Evolutionary conservation across 441 rosid species (phyloP).

Genomic region (Eruca vesicaria): DNA sequence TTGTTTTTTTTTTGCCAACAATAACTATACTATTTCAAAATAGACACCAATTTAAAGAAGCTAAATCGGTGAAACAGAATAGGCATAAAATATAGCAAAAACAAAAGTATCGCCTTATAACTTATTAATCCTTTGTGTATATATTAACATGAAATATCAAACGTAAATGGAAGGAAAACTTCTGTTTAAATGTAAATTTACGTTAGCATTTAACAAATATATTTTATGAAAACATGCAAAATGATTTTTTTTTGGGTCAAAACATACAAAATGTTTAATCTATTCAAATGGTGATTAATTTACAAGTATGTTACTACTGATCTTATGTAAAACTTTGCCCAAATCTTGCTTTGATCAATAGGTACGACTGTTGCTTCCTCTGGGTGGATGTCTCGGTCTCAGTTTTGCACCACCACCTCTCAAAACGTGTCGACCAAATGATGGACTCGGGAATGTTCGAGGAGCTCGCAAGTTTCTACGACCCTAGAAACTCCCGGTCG

Average conservation of each 20-base stretch:
- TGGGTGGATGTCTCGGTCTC: constrained; percentile 65
- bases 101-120: not conserved
- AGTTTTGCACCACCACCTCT: constrained; percentile 42
- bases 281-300: too few species aligned
- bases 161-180: not conserved
- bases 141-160: not conserved
- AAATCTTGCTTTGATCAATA: constrained; percentile 26
- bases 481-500: constrained; percentile 5
- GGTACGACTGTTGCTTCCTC: constrained; percentile 55
- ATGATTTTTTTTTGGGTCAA: not conserved
- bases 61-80: not conserved
- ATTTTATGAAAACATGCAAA: not conserved
- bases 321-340: not conserved
- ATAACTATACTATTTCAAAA: not conserved
- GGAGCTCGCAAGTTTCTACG: constrained; percentile 46
- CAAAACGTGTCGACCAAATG: constrained; percentile 68
- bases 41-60: not conserved
- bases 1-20: not conserved
- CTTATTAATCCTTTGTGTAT: not conserved
- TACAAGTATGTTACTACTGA: not conserved
- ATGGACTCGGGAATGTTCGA: constrained; percentile 50
- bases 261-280: not conserved
- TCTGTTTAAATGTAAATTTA: not conserved
- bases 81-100: not conserved
- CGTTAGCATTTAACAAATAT: not conserved